phyloP scores from a whole-genome alignment of 371 early-diverging fungal genomes.

The Chytridiales sp. region DNA sequence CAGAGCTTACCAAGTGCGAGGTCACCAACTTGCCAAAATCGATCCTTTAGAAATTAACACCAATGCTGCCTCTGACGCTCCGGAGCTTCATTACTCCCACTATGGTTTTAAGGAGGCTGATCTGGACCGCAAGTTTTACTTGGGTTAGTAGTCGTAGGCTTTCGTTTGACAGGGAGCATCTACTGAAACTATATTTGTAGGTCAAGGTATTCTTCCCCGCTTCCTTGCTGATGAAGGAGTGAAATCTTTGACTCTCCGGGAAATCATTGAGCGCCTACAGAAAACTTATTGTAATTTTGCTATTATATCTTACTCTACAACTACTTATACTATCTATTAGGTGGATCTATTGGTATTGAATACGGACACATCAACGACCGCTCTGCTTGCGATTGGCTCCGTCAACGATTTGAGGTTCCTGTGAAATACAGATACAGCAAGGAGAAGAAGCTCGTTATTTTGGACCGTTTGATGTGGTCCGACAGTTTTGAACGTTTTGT shows the following conservation, averaged over 20 bases:
- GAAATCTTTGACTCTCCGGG: constrained; percentile 75
- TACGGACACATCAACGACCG: constrained; percentile 97
- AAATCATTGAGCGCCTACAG: constrained; percentile 80
- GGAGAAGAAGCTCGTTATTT: constrained; percentile 85
- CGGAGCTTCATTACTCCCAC: constrained; percentile 81
- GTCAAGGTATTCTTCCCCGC: constrained; percentile 92
- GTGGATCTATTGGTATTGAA: constrained; percentile 90
- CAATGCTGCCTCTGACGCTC: constrained; percentile 58
- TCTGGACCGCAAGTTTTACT: constrained; percentile 82
- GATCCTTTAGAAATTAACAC: constrained; percentile 89
- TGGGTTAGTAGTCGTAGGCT: constrained; percentile 52
- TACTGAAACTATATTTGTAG: constrained; percentile 23
- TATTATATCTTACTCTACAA: neutral
- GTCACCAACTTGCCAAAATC: constrained; percentile 91
- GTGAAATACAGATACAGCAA: constrained; percentile 77
- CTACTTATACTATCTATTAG: constrained; percentile 45
- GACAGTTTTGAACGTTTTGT: constrained; percentile 95
- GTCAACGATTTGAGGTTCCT: constrained; percentile 87
- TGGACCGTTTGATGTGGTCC: constrained; percentile 95
- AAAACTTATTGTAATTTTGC: constrained; percentile 74
- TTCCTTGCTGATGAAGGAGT: constrained; percentile 64
- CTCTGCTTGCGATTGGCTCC: constrained; percentile 94
- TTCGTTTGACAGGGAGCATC: neutral
- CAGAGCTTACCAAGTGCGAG: constrained; percentile 92
- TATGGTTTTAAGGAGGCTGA: constrained; percentile 94